Evolutionary conservation across 2,329 filamentous ascomycete species (phyloP).

Genomic region (Herpotrichia juniperi): DNA sequence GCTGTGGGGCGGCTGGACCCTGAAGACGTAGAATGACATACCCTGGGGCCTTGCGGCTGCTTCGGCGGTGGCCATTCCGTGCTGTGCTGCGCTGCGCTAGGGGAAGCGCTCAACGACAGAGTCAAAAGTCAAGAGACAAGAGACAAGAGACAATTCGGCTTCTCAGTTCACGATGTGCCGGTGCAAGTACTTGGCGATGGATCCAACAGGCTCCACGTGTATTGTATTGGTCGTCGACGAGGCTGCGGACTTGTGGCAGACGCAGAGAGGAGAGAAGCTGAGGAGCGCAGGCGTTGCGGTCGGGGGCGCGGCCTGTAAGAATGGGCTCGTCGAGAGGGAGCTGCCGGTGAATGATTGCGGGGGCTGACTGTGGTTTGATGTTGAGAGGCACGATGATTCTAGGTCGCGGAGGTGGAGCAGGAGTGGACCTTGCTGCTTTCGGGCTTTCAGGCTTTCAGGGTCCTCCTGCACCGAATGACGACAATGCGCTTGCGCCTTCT

Average conservation of each 20-base stretch:
- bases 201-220: constrained; percentile 30
- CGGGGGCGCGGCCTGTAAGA: constrained; percentile 1
- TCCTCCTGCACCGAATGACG: neutral
- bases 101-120: constrained; percentile 8
- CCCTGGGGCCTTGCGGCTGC: constrained; percentile 51
- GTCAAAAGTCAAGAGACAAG: too few species aligned
- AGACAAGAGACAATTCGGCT: constrained; percentile 14
- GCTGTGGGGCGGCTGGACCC: constrained; percentile 21
- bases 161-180: constrained; percentile 2
- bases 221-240: constrained; percentile 23
- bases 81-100: constrained; percentile 13
- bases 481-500: neutral
- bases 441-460: neutral
- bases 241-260: constrained; percentile 13
- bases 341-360: constrained; percentile 4
- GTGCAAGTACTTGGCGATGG: constrained; percentile 13
- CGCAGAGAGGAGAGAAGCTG: constrained; percentile 8
- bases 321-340: neutral
- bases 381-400: neutral
- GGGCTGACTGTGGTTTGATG: neutral
- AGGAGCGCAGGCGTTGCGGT: constrained; percentile 1
- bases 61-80: constrained; percentile 53
- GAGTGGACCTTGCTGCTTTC: neutral
- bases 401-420: neutral
- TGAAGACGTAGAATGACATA: constrained; percentile 34